Conservation (phyloP, 495 filamentous ascomycete genomes). For the Bathelium albidoporum region DNA sequence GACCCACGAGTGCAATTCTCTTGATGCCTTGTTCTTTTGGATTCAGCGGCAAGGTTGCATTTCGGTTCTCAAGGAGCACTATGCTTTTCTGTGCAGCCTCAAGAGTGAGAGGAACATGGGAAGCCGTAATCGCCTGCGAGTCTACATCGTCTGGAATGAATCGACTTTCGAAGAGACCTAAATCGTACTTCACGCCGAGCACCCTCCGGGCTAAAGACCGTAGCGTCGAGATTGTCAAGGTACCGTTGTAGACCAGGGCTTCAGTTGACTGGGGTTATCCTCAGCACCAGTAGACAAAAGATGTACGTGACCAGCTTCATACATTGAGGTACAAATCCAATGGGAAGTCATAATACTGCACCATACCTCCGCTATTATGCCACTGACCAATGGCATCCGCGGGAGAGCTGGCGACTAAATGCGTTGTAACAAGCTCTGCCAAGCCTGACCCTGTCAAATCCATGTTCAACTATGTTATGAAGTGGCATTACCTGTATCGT, state of each 20-base stretch:
- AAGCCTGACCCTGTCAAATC: slow-evolving; percentile 22
- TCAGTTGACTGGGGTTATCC: slow-evolving; percentile 19
- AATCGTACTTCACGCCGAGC: slow-evolving; percentile 33
- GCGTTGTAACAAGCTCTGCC: slow-evolving; percentile 12
- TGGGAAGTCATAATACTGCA: slow-evolving; percentile 7
- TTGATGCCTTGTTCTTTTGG: slow-evolving; percentile 21
- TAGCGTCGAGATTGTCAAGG: slow-evolving; percentile 25
- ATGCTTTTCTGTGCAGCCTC: slow-evolving; percentile 33
- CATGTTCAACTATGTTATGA: slow-evolving; percentile 9
- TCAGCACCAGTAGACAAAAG: neutral
- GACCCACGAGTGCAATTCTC: slow-evolving; percentile 34
- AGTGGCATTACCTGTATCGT: slow-evolving; percentile 30
- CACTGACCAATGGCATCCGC: slow-evolving; percentile 32
- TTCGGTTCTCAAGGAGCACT: slow-evolving; percentile 33
- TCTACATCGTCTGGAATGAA: slow-evolving; percentile 27
- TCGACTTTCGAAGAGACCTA: slow-evolving; percentile 31
- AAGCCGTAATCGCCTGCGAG: slow-evolving; percentile 25
- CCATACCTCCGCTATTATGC: slow-evolving; percentile 30
- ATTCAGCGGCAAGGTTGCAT: slow-evolving; percentile 29
- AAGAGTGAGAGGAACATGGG: slow-evolving; percentile 25
- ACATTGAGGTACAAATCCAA: slow-evolving; percentile 16
- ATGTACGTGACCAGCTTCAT: neutral
- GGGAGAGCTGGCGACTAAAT: slow-evolving; percentile 24
- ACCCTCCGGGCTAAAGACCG: slow-evolving; percentile 30
- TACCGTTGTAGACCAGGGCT: slow-evolving; percentile 29